Base-by-base conservation (phyloP, 768 basidiomycete species). In the Terana coerulea region DNA sequence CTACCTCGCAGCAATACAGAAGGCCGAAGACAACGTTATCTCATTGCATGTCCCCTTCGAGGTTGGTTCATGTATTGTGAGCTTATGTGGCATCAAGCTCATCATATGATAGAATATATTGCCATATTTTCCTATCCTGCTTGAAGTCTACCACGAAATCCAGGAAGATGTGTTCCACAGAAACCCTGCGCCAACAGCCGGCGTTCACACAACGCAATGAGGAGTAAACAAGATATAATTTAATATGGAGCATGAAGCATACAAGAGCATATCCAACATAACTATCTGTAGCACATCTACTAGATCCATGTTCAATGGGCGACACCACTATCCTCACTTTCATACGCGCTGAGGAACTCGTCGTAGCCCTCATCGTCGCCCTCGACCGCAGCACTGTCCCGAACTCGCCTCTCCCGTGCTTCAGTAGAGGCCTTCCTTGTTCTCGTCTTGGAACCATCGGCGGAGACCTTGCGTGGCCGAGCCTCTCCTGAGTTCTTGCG, bases 281-380 rank as follows among this genome's bases (percentile, higher is more conserved):
- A 10, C 33, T 7, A 36, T 47, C 21, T 34, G 14, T 8, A 30
- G 8, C 26, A 29, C 22, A 5, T 24, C 24, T 21, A 24, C 8
- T 25, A 25, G n/a, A 25, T 28, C 21, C 15, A n/a, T 7, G 3
- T 12, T 46, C 49, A 56, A 14, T 8, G 35, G 44, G 64, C 60
- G n/a, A 42, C 62, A 30, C 64, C 62, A 26, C 72, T 73, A 47
- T 83, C 84, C 61, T 88, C 87, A 61, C 88, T 88, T 69, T 90
- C 88, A 60, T 91, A 91, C 17, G 88, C 88, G 63, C 84, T 88
- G 53, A 91, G 66, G 49, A 91, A 62, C 11, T 89, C 88, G 58
- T 84, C 86, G 49, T 88, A 89, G 3, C 85, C 80, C 48, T 77
- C 75, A 57, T 90, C 88, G 53, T 89, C 88, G 3, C 88, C 87